A percentile compares a stretch with the other conserved stretches of the same genome.
Evolutionary conservation across 495 filamentous ascomycete species (phyloP).

Genomic region (Xeromyces bisporus): DNA sequence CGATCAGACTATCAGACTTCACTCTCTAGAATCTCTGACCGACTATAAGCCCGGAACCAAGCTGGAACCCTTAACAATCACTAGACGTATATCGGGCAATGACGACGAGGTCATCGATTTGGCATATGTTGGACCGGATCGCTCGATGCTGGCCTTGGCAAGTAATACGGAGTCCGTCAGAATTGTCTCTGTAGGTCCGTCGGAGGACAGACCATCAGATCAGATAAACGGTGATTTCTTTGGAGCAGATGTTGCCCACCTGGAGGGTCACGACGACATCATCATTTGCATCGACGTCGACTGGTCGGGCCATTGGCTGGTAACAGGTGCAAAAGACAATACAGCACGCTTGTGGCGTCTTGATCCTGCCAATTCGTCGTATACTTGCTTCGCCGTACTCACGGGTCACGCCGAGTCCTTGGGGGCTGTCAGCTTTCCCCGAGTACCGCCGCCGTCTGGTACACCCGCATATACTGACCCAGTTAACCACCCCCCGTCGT

Average conservation of each 20-base stretch:
- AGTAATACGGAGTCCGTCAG: constrained; percentile 91
- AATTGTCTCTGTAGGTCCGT: constrained; percentile 48
- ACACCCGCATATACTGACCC: constrained; percentile 50
- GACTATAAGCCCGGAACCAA: constrained; percentile 17
- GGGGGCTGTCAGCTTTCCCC: constrained; percentile 76
- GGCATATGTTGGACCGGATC: constrained; percentile 62
- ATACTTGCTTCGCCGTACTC: constrained; percentile 61
- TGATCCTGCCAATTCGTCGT: constrained; percentile 58
- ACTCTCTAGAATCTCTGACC: constrained; percentile 36
- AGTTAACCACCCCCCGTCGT: constrained; percentile 62
- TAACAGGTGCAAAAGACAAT: constrained; percentile 92
- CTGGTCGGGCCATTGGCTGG: constrained; percentile 94
- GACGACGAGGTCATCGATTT: constrained; percentile 96
- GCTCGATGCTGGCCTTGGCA: constrained; percentile 69
- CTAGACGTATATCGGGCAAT: constrained; percentile 76
- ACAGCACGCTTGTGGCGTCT: constrained; percentile 81
- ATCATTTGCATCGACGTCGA: constrained; percentile 89
- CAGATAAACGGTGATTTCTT: constrained; percentile 37
- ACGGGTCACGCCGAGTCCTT: constrained; percentile 89
- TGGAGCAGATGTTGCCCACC: constrained; percentile 71
- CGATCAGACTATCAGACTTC: constrained; percentile 69
- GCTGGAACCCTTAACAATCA: constrained; percentile 33
- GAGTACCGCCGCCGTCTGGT: constrained; percentile 39
- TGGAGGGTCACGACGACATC: constrained; percentile 86
- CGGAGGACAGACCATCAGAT: constrained; percentile 17